Percentiles rank a stretch among this genome's conserved stretches.
phyloP scores from a whole-genome alignment of 176 grass and related monocot genomes.

The Calamus simplicifolius region DNA sequence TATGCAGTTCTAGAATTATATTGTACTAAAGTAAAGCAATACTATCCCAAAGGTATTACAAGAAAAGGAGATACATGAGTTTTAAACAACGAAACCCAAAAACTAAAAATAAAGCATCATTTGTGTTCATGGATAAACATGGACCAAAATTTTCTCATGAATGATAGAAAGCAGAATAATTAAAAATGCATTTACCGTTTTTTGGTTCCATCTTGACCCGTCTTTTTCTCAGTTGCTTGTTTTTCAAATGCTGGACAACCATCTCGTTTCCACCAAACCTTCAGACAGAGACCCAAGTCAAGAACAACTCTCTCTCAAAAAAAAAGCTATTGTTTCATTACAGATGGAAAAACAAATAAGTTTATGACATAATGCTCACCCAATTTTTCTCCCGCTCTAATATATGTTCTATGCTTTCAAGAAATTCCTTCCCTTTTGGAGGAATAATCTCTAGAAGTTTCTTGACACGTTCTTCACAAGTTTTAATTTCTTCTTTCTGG shows the following conservation, averaged over 20 bases:
- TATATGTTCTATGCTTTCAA: slow-evolving; percentile 94
- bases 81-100: too few relatives aligned
- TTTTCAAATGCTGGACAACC: slow-evolving; percentile 85
- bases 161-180: too few relatives aligned
- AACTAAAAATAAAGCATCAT: too few relatives aligned
- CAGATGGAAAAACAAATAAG: too few relatives aligned
- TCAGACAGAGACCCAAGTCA: not conserved
- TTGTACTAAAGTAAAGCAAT: too few relatives aligned
- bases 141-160: too few relatives aligned
- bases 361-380: slow-evolving; percentile 33
- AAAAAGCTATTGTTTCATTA: too few relatives aligned
- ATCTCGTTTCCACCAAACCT: slow-evolving; percentile 99
- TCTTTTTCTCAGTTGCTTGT: slow-evolving; percentile 63
- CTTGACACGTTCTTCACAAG: slow-evolving; percentile 87
- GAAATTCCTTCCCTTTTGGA: slow-evolving; percentile 91
- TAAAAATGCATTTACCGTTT: slow-evolving; percentile 49
- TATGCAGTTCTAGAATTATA: too few relatives aligned
- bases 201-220: slow-evolving; percentile 51
- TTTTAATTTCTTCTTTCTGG: slow-evolving; percentile 96
- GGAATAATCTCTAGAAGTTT: slow-evolving; percentile 90
- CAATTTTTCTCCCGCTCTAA: slow-evolving; percentile 96
- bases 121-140: too few relatives aligned
- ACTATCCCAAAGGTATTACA: too few relatives aligned
- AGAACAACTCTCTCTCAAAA: not conserved
- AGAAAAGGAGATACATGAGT: too few relatives aligned